Evolutionary conservation across 129 eudicot species (phyloP).

Genomic region (Flaveria trinervia): DNA sequence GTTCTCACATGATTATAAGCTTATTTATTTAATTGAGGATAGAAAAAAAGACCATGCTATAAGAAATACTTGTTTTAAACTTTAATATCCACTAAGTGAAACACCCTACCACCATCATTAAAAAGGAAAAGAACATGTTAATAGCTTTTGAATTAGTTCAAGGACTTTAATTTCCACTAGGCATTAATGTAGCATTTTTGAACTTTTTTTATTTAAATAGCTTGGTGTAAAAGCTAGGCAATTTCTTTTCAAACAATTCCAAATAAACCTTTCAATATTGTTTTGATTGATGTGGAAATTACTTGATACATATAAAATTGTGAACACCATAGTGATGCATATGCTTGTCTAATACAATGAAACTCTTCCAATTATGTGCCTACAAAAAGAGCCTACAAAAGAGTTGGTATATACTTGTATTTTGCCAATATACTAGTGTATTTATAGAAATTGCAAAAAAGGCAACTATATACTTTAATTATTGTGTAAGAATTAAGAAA

Average conservation of each 20-base stretch:
- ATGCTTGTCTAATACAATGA: conserved; percentile 11
- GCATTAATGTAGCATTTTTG: conserved; percentile 6
- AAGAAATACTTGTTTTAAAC: conserved; percentile 12
- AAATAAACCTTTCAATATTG: conserved; percentile 2
- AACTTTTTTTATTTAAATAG: background rate
- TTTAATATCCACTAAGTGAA: conserved; percentile 19
- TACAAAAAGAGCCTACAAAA: conserved; percentile 5
- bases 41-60: background rate
- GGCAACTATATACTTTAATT: too few species aligned
- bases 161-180: conserved; percentile 31
- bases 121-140: conserved; percentile 32
- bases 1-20: background rate
- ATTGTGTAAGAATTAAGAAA: too few species aligned
- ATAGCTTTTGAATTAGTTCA: conserved; percentile 23
- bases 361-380: background rate
- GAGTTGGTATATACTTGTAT: background rate
- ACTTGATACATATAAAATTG: background rate
- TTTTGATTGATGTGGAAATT: background rate
- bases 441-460: too few species aligned
- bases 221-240: conserved; percentile 27
- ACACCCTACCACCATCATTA: conserved; percentile 23
- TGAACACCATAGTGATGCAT: background rate
- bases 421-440: too few species aligned
- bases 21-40: background rate
- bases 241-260: conserved; percentile 11